Base-by-base conservation (phyloP, 805 yeast species). In the Starmerella bombicola region DNA sequence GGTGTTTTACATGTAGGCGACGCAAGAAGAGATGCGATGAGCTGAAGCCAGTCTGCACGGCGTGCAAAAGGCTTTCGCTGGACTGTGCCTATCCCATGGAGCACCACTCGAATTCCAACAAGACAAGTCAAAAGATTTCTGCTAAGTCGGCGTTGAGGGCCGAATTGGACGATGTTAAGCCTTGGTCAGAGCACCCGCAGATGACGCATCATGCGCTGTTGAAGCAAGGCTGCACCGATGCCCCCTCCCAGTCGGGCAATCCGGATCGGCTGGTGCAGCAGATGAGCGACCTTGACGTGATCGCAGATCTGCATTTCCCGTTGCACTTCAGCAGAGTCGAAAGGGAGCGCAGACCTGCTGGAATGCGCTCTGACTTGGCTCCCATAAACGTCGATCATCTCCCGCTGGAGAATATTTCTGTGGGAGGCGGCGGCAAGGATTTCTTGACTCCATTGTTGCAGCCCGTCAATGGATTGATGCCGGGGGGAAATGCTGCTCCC, bases 11-110 rank as follows among this genome's bases (percentile, higher is more conserved):
- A 1, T 81, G 93, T 51, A 69, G 91, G 33, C 73, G 71, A 44
- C 61, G 93, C 20, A 81, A 81, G 47, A 81, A 80, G 55, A 67
- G 85, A 41, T 81, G 93, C 49, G 79, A 82, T 53, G 91, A 81
- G 55, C 62, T 67, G 1, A 68, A 68, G 40, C 93, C 93, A 3
- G 57, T 57, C 20, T 81, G 93, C 53, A 55, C 64, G 1, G 85
- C 80, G 51, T 81, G 93, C 57, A 48, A 59, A n/a, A 61, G 91
- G 38, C 64, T 81, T 20, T 66, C 74, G 10, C 63, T 80, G 36
- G 69, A 66, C 39, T 81, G 93, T 55, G 63, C 67, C 20, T 81
- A 88, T 80, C 91, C 93, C 16, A 58, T 57, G 2, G 16, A 23
- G 6, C 20, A 30, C 2, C 28, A 31, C 15, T 4, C 15, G 20